phyloP scores from a whole-genome alignment of 257 asterid species.

The Ilex asprella region DNA sequence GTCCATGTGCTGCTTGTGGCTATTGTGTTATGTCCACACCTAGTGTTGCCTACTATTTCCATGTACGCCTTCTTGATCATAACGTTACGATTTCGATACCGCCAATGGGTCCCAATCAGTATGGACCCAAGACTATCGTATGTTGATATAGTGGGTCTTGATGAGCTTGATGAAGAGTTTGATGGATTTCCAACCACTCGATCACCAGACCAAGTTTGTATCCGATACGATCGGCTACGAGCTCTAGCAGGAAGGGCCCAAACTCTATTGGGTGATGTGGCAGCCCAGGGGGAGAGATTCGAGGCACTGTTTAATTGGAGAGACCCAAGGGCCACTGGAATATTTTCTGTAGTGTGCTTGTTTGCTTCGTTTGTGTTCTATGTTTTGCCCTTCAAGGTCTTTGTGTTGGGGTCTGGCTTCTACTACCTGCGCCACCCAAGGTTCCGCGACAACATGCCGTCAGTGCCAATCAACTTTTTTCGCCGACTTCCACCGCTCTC shows the following conservation, averaged over 20 bases:
- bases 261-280: slow-evolving; percentile 70
- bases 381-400: slow-evolving; percentile 60
- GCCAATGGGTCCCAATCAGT: slow-evolving; percentile 43
- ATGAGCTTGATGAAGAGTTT: slow-evolving; percentile 81
- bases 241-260: slow-evolving; percentile 87
- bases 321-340: slow-evolving; percentile 81
- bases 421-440: slow-evolving; percentile 84
- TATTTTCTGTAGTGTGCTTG: slow-evolving; percentile 58
- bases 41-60: slow-evolving; percentile 54
- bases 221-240: slow-evolving; percentile 65
- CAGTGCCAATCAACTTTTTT: slow-evolving; percentile 68
- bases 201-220: slow-evolving; percentile 45
- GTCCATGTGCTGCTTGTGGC: slow-evolving; percentile 62
- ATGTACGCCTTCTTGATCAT: slow-evolving; percentile 69
- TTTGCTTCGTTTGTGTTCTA: slow-evolving; percentile 65
- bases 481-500: slow-evolving; percentile 79
- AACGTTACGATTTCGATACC: slow-evolving; percentile 44
- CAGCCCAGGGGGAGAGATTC: slow-evolving; percentile 84
- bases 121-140: slow-evolving; percentile 62
- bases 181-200: slow-evolving; percentile 69
- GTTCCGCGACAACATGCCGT: slow-evolving; percentile 88
- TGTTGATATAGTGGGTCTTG: slow-evolving; percentile 57
- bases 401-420: slow-evolving; percentile 51
- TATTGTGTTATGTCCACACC: slow-evolving; percentile 64
- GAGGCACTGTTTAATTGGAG: slow-evolving; percentile 89